Base-by-base conservation (phyloP, 257 asterid genomes). In the Thymus quinquecostatus region DNA sequence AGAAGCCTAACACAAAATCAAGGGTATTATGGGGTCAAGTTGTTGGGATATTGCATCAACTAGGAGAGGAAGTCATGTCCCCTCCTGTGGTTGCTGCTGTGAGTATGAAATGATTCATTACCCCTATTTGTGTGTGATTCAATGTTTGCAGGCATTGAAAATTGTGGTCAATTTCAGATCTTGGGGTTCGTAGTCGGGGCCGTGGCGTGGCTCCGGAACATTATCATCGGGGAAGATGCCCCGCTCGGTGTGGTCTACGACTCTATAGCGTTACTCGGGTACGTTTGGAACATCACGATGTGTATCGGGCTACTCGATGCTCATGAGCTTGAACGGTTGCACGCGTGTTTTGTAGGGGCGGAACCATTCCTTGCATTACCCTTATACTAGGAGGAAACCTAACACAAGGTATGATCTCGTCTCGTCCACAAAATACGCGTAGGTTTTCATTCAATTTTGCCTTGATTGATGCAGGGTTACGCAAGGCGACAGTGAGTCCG, bases 361-460 rank as follows among this genome's bases (percentile, higher is more conserved):
- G 93, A 79, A 91, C 99, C 51, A 89, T 94, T 68, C 99, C 99
- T 10, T 86, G 98, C 77, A 88, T 88, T 83, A 91, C 89, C 48
- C 93, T 94, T 59, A 91, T 91, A 72, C 86, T 94, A n/a, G 99
- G 99, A 47, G 99, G 98, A 70, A 94, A 91, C 78, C 84, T 94
- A 27, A 91, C 84, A 36, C 82, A 83, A 82, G 99, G 99, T 88
- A 79, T 47, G 1, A 1, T 44, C 41, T 38, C 6, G 6, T 8
- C 51, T 30, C 14, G 2, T 34, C 3, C 14, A 10, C 9, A 8
- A 10, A 21, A 12, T 10, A 8, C 10, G 3, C 14, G 3, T 11
- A 8, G 4, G 13, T 3, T 12, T 6, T 1, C n/a, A 3, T 48
- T 3, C 8, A 8, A 4, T 13, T 38, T 38, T 9, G 32, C 13